Conservation (phyloP, 2,329 filamentous ascomycete genomes). For the Microcyclospora pomicola region DNA sequence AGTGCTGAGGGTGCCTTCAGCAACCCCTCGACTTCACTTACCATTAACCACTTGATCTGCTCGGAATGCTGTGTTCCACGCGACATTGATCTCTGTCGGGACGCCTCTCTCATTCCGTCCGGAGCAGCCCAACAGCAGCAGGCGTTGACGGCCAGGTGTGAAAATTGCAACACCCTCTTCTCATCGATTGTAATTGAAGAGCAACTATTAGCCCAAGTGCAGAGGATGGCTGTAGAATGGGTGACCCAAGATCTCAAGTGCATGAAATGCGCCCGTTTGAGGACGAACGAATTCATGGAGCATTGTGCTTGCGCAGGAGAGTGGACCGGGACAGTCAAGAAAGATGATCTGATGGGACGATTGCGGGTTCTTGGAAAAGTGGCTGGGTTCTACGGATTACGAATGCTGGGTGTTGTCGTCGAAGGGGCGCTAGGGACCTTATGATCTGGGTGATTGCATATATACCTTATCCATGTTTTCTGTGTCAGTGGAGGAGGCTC, state of each 20-base stretch:
- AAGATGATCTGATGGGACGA: slow-evolving; percentile 49
- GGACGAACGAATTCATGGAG: slow-evolving; percentile 89
- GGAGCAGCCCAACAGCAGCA: slow-evolving; percentile 5
- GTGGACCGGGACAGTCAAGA: slow-evolving; percentile 62
- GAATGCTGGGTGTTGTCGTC: slow-evolving; percentile 67
- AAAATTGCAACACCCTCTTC: slow-evolving; percentile 60
- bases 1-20: slow-evolving; percentile 72
- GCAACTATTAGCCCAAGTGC: slow-evolving; percentile 59
- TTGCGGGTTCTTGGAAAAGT: slow-evolving; percentile 61
- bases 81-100: slow-evolving; percentile 84
- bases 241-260: slow-evolving; percentile 83
- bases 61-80: slow-evolving; percentile 79
- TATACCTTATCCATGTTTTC: no score
- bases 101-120: slow-evolving; percentile 59
- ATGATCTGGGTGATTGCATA: neutral
- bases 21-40: slow-evolving; percentile 68
- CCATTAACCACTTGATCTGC: slow-evolving; percentile 65
- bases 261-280: slow-evolving; percentile 49
- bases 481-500: no score
- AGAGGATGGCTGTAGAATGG: slow-evolving; percentile 67
- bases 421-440: slow-evolving; percentile 6
- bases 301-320: slow-evolving; percentile 85
- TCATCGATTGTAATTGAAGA: slow-evolving; percentile 77
- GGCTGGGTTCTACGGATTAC: slow-evolving; percentile 63
- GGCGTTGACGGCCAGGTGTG: slow-evolving; percentile 37